Base-by-base conservation (phyloP, 192 early-diverging fungal species). In the Gaertneriomyces sp. region DNA sequence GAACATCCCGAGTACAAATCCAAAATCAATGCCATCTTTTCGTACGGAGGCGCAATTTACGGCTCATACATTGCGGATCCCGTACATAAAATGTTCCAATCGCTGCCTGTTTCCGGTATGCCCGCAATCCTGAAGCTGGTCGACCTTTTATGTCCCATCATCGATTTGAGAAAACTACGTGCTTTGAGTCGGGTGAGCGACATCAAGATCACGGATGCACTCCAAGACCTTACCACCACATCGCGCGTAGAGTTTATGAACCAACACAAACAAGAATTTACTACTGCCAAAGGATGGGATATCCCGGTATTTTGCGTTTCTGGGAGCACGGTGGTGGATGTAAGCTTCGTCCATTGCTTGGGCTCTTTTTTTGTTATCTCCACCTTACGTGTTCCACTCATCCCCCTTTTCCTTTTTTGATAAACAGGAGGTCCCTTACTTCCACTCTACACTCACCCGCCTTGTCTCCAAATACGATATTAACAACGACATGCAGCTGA, bases 401-500 rank as follows among this genome's bases (percentile, higher is more conserved):
- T 33, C 25, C 25, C 25, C 25, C 1, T 33, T 33, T 51, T 4
- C n/a, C n/a, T 20, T 20, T 51, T 51, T n/a, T 51, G 4, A 5
- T 51, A n/a, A 5, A 20, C 6, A 51, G 49, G 54, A 56, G 12
- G 54, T 56, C 8, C 54, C 54, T 5, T 56, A 56, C 38, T 56
- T 56, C 54, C 54, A 56, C 17, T 14, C 54, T 56, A 16, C 16
- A 12, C 20, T 39, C 16, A 12, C 14, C 38, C 14, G 33, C 12
- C 16, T 38, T 5, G 20, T 56, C 4, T 39, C 12, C 5, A 14
- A 33, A 39, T 56, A 56, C 33, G 54, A 38, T 39, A 14, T 4
- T 12, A 56, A 56, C 39, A 56, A 56, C 39, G 54, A 56, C 12
- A 56, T 56, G 54, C 54, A 56, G 38, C 54, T 56, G 54, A 38